Conservation (phyloP, 495 filamentous ascomycete species). For the Zalerion maritima region DNA sequence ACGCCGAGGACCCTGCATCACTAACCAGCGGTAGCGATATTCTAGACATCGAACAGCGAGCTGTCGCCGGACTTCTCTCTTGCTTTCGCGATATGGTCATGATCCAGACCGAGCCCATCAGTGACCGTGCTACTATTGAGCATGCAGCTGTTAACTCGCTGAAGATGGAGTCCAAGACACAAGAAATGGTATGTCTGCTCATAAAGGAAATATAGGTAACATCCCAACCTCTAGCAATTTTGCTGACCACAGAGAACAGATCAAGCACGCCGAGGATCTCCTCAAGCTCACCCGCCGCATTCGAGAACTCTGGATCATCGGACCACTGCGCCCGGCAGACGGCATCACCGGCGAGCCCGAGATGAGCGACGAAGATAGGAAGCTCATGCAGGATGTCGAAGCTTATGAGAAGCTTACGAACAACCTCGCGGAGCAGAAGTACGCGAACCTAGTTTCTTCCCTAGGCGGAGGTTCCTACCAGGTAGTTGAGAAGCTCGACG, state of each 20-base stretch:
- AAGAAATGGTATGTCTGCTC: conserved; percentile 14
- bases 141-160: conserved; percentile 22
- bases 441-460: too few relatives aligned
- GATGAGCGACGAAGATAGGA: conserved; percentile 12
- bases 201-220: not conserved
- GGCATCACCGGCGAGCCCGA: conserved; percentile 15
- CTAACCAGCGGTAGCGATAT: too few relatives aligned
- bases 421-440: too few relatives aligned
- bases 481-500: too few relatives aligned
- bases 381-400: too few relatives aligned
- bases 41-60: conserved; percentile 23
- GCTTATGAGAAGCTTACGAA: too few relatives aligned
- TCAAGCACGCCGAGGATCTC: conserved; percentile 20
- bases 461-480: too few relatives aligned
- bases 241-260: conserved; percentile 11
- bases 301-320: conserved; percentile 28
- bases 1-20: too few relatives aligned
- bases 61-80: conserved; percentile 24
- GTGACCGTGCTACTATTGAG: conserved; percentile 15
- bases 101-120: conserved; percentile 15
- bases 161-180: conserved; percentile 19
- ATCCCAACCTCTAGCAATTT: not conserved
- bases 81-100: conserved; percentile 20
- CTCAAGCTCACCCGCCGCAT: conserved; percentile 25
- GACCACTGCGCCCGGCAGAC: conserved; percentile 22